phyloP scores from a whole-genome alignment of 2,329 filamentous ascomycete genomes.

The Monosporascus sp. region DNA sequence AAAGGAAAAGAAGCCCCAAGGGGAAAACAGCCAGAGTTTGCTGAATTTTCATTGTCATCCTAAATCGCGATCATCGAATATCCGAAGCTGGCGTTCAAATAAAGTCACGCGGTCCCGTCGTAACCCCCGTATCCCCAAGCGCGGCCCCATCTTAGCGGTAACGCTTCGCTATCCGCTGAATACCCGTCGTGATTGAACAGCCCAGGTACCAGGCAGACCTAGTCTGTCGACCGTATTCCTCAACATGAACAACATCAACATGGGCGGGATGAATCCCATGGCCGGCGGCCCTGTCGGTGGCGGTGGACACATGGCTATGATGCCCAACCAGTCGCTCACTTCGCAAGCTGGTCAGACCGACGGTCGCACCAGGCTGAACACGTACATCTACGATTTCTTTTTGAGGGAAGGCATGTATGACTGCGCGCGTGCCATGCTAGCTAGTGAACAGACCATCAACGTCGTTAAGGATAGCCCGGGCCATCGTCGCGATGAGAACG shows the following conservation, averaged over 20 bases:
- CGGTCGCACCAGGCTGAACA: slow-evolving; percentile 62
- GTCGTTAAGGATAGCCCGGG: slow-evolving; percentile 65
- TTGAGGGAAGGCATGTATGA: slow-evolving; percentile 80
- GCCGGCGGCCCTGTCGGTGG: slow-evolving; percentile 57
- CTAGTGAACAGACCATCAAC: slow-evolving; percentile 61
- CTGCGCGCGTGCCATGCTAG: slow-evolving; percentile 69
- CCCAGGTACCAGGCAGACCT: slow-evolving; percentile 26
- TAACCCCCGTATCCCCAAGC: slow-evolving; percentile 10
- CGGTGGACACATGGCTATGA: slow-evolving; percentile 55
- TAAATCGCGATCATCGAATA: not conserved
- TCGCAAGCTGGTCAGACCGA: slow-evolving; percentile 29
- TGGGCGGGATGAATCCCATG: slow-evolving; percentile 66
- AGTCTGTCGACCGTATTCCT: slow-evolving; percentile 31
- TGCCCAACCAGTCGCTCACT: slow-evolving; percentile 48
- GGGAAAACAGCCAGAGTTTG: not conserved
- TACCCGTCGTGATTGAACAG: slow-evolving; percentile 17
- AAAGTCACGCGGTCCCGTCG: slow-evolving; percentile 1
- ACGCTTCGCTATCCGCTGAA: not conserved
- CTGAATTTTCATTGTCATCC: not conserved
- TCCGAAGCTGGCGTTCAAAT: not conserved
- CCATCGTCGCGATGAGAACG: slow-evolving; percentile 61
- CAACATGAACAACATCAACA: slow-evolving; percentile 59
- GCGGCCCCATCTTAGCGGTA: slow-evolving; percentile 16
- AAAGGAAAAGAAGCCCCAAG: not conserved
- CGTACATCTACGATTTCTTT: slow-evolving; percentile 90